Conservation (phyloP, 768 basidiomycete species). For the Obba rivulosa region DNA sequence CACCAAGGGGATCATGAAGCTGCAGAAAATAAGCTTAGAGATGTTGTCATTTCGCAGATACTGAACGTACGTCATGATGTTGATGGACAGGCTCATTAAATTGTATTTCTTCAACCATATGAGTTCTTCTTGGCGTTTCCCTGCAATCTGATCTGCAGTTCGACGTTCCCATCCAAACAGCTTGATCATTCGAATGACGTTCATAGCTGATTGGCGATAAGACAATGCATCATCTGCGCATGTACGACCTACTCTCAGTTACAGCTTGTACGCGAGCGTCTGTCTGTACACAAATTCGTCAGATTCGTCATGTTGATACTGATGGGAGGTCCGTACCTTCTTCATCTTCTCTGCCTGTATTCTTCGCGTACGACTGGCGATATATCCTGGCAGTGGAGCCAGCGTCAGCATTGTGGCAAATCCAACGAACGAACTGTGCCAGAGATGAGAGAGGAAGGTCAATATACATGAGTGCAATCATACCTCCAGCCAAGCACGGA, state of each 20-base stretch:
- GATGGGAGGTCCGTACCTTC: slow-evolving; percentile 18
- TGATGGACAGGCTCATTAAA: slow-evolving; percentile 41
- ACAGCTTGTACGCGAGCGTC: slow-evolving; percentile 41
- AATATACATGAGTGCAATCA: slow-evolving; percentile 1
- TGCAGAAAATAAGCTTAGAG: slow-evolving; percentile 15
- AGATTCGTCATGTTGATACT: slow-evolving; percentile 12
- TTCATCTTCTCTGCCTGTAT: slow-evolving; percentile 38
- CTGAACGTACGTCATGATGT: slow-evolving; percentile 34
- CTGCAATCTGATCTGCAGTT: slow-evolving; percentile 45
- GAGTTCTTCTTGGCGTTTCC: slow-evolving; percentile 58
- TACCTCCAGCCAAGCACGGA: slow-evolving; percentile 46
- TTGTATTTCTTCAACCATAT: slow-evolving; percentile 45
- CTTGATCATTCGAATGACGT: slow-evolving; percentile 40
- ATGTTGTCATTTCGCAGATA: not conserved
- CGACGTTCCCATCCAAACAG: slow-evolving; percentile 39
- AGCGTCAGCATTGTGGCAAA: slow-evolving; percentile 34
- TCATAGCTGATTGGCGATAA: slow-evolving; percentile 25
- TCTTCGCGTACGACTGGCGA: slow-evolving; percentile 30
- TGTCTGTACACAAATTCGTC: slow-evolving; percentile 23
- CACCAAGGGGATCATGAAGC: slow-evolving; percentile 51
- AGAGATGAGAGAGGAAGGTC: slow-evolving; percentile 15
- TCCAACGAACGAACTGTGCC: slow-evolving; percentile 31
- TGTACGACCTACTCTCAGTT: slow-evolving; percentile 30
- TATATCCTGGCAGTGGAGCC: slow-evolving; percentile 38
- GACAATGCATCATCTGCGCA: not conserved